Percentiles rank a stretch among this genome's conserved stretches.
Evolutionary conservation across 345 rosid genomes (phyloP).

Genomic region (Heritiera littoralis): DNA sequence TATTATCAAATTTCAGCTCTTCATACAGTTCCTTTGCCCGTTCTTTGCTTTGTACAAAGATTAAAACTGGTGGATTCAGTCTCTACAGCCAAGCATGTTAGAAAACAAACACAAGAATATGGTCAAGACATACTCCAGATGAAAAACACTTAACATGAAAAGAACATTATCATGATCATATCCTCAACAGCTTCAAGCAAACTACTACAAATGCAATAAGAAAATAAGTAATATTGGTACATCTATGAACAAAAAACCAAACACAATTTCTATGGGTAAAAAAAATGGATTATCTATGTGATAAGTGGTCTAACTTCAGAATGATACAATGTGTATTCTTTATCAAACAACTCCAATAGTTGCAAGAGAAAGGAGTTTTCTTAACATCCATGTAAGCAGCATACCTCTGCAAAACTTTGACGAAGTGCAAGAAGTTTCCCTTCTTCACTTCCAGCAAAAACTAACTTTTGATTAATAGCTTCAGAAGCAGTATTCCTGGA

Average conservation of each 20-base stretch:
- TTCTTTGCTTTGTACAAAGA: conserved; percentile 89
- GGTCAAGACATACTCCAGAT: conserved; percentile 25
- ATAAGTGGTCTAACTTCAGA: not conserved
- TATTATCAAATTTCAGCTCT: conserved; percentile 72
- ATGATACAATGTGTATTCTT: not conserved
- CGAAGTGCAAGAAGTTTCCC: conserved; percentile 91
- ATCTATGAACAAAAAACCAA: not conserved
- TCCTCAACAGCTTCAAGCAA: not conserved
- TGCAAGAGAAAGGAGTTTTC: conserved; percentile 12
- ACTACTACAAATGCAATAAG: conserved; percentile 10
- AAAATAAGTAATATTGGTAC: not conserved
- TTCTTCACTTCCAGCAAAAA: conserved; percentile 91
- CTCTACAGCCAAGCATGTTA: conserved; percentile 60
- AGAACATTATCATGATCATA: not conserved
- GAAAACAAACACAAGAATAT: conserved; percentile 19
- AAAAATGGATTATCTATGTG: not conserved
- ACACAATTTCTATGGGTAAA: not conserved
- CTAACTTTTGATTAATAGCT: conserved; percentile 80
- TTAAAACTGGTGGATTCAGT: conserved; percentile 86
- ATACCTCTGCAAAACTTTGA: conserved; percentile 93
- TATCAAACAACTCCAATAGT: not conserved
- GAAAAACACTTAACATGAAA: not conserved
- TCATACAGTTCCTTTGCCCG: conserved; percentile 83
- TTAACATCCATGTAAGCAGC: conserved; percentile 14
- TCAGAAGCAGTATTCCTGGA: conserved; percentile 86